A percentile compares a stretch with the other conserved stretches of the same genome.
phyloP scores from a whole-genome alignment of 495 filamentous ascomycete genomes.

The Xylaria flabelliformis region DNA sequence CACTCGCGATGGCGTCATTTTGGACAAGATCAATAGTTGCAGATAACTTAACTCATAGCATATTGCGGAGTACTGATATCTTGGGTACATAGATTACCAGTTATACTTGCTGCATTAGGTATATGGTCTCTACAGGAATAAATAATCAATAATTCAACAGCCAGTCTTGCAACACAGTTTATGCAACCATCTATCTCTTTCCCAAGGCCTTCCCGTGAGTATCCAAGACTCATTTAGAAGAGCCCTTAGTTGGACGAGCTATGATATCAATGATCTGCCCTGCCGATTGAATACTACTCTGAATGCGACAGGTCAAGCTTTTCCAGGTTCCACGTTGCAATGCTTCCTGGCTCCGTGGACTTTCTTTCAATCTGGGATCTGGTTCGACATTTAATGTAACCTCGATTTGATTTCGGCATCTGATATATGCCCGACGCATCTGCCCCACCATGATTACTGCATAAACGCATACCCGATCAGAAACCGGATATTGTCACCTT shows the following conservation, averaged over 20 bases:
- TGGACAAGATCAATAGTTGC: background rate
- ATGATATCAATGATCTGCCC: background rate
- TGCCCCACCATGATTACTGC: background rate
- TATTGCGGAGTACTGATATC: background rate
- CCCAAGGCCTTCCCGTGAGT: background rate
- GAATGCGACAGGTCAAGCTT: background rate
- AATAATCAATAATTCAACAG: background rate
- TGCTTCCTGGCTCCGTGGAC: background rate
- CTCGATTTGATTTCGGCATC: background rate
- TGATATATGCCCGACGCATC: background rate
- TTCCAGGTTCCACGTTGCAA: background rate
- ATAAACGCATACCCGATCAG: slow-evolving; percentile 14
- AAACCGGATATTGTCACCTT: background rate
- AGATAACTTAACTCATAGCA: background rate
- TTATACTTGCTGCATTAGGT: background rate
- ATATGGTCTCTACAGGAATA: background rate
- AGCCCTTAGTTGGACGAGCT: background rate
- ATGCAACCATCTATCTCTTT: background rate
- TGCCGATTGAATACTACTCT: background rate
- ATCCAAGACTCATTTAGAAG: background rate
- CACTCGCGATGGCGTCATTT: background rate
- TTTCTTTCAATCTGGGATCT: background rate
- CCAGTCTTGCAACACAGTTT: background rate
- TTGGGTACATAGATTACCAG: background rate
- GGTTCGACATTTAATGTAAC: background rate